Base-by-base conservation (phyloP, 495 filamentous ascomycete species). In the Hyaloscypha bicolor region DNA sequence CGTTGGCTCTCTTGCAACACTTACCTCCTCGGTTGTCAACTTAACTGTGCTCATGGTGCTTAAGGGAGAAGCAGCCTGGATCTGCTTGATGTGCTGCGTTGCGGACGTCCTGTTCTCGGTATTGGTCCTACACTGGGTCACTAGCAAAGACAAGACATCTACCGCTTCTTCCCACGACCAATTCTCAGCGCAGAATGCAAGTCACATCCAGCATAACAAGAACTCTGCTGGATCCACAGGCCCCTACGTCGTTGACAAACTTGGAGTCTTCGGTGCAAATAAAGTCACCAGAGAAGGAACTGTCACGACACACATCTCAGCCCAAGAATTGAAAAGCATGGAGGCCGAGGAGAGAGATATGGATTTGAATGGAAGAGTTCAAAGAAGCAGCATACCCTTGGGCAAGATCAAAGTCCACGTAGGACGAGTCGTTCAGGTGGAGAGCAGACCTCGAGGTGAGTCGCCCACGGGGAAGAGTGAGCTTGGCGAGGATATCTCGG, bases 41-140 rank as follows among this genome's bases (percentile, higher is more conserved):
- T 71, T 86, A 14, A 77, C 79, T 8, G 77, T 85, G 0, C 78
- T 86, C 33, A 79, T 82, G 76, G 77, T 75, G 0, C 79, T 84
- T n/a, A 71, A 81, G 48, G 83, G 83, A 55, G 83, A 86, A 66
- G 82, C 79, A 3, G 82, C 80, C 45, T 86, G 83, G 83, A 78
- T 85, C 22, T 86, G 80, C 68, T 74, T 86, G 48, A 83, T 84
- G 78, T 83, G 80, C 68, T 86, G 83, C 68, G 85, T 85, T 71
- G 81, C 80, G 53, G 83, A 86, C 62, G 81, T 84, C 45, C 77
- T 86, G 60, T 84, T 86, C 77, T 80, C 79, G 51, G 77, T 80
- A 32, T 53, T 82, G 22, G 77, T 83, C 29, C 81, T 85, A 60
- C 81, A 84, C 69, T 86, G 82, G 83, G 75, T 84, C 52, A 83